A percentile compares a stretch with the other conserved stretches of the same genome.
Evolutionary conservation across 139 green algal species (phyloP).

Genomic region (Eudorina sp.): DNA sequence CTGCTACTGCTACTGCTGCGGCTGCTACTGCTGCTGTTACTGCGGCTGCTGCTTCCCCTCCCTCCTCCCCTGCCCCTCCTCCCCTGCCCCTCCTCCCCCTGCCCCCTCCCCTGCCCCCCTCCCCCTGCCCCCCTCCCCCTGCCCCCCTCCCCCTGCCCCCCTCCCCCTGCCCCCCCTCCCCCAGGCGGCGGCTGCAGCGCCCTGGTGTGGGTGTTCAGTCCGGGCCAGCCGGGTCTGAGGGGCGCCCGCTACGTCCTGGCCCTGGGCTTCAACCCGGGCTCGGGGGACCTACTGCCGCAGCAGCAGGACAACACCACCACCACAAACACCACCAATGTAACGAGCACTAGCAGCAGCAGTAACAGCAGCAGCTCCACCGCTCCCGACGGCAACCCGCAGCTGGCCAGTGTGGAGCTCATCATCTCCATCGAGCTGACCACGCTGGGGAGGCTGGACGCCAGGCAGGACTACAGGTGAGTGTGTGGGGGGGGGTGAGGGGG

Average conservation of each 20-base stretch:
- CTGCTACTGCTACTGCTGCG: no score
- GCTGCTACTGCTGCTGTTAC: no score
- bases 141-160: no score
- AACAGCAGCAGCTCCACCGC: background rate
- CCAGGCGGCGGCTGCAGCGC: constrained; percentile 58
- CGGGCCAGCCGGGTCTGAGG: constrained; percentile 52
- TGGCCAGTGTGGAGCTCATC: constrained; percentile 60
- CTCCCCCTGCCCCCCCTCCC: no score
- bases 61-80: no score
- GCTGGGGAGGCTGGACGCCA: background rate
- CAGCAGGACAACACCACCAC: no score
- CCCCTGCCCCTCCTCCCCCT: no score
- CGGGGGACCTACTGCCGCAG: constrained; percentile 53
- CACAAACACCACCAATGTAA: background rate
- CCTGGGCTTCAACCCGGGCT: constrained; percentile 57
- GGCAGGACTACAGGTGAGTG: constrained; percentile 42
- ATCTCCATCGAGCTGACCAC: constrained; percentile 48
- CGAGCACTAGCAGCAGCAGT: background rate
- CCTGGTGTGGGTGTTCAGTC: constrained; percentile 57
- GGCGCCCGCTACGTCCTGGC: constrained; percentile 68
- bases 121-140: no score
- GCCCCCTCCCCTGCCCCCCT: no score
- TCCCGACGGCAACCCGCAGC: constrained; percentile 38
- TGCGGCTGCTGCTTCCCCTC: no score
- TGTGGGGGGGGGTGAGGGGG: background rate